Evolutionary conservation across 768 basidiomycete species (phyloP).

Genomic region (Agaricus subrufescens): DNA sequence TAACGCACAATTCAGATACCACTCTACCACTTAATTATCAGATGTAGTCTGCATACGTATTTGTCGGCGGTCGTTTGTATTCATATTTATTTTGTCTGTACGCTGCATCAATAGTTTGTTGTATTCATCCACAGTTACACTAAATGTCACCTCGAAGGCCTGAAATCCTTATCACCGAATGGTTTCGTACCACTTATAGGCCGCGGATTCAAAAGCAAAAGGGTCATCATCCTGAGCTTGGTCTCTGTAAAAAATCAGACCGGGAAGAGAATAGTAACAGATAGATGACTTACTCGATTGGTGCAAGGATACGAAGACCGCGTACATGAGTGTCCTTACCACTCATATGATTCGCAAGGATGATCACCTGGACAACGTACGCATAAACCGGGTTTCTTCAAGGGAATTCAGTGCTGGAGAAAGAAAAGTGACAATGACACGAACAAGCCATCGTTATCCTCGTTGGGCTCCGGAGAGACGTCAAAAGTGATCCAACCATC

Average conservation of each 20-base stretch:
- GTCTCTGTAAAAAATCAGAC: slow-evolving; percentile 28
- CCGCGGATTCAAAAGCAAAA: slow-evolving; percentile 59
- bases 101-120: neutral
- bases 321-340: slow-evolving; percentile 99
- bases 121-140: slow-evolving; percentile 3
- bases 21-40: slow-evolving; percentile 22
- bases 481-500: slow-evolving; percentile 93
- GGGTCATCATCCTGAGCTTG: slow-evolving; percentile 58
- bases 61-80: slow-evolving; percentile 3
- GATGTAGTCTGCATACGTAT: neutral
- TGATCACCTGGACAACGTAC: slow-evolving; percentile 85
- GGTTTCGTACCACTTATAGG: slow-evolving; percentile 75
- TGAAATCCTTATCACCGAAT: slow-evolving; percentile 46
- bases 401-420: neutral
- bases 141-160: neutral
- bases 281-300: slow-evolving; percentile 55
- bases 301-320: slow-evolving; percentile 83
- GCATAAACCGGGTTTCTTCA: slow-evolving; percentile 81
- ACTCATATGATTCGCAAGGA: slow-evolving; percentile 94
- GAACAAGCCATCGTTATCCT: slow-evolving; percentile 78
- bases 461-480: slow-evolving; percentile 72
- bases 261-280: neutral
- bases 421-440: slow-evolving; percentile 20
- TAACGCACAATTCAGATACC: slow-evolving; percentile 26
- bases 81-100: slow-evolving; percentile 5